These are phyloP conservation scores for Starmerella bombicola DNA, from an alignment of 805 yeast genomes.

Conservation along the genomic window DNA sequence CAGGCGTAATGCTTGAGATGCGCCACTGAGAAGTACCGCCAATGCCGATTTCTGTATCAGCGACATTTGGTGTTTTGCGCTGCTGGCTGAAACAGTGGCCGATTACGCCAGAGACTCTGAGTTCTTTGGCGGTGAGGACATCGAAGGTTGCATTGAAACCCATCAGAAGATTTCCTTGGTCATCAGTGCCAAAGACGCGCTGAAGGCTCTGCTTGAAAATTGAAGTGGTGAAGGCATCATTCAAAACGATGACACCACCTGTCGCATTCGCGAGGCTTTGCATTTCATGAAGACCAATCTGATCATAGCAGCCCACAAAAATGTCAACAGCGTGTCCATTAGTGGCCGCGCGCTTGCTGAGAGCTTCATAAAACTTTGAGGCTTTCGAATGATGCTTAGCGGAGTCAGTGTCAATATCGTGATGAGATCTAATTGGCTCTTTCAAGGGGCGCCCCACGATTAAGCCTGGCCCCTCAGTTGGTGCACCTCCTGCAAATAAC, in stretches of 20 bases:
- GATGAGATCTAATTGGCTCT: constrained; percentile 95
- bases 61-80: constrained; percentile 52
- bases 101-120: constrained; percentile 82
- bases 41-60: constrained; percentile 86
- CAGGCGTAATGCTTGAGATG: constrained; percentile 72
- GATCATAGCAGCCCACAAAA: constrained; percentile 93
- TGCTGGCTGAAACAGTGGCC: constrained; percentile 75
- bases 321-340: constrained; percentile 76
- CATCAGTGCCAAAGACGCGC: constrained; percentile 77
- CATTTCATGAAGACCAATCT: constrained; percentile 91
- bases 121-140: constrained; percentile 73
- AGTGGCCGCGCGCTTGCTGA: constrained; percentile 58
- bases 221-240: constrained; percentile 90
- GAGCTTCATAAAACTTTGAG: constrained; percentile 59
- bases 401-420: constrained; percentile 82
- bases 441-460: constrained; percentile 83
- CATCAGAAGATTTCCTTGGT: constrained; percentile 72
- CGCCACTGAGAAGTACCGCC: constrained; percentile 88
- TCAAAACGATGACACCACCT: constrained; percentile 77
- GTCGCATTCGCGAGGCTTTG: constrained; percentile 70
- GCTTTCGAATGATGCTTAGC: constrained; percentile 85
- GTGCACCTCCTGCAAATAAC: constrained; percentile 88
- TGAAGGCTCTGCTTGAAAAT: constrained; percentile 86
- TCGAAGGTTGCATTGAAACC: constrained; percentile 84
- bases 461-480: constrained; percentile 89